A percentile compares a stretch with the other conserved stretches of the same genome.
Evolutionary conservation across 2,329 filamentous ascomycete species (phyloP).

Genomic region (Botrytis squamosa): DNA sequence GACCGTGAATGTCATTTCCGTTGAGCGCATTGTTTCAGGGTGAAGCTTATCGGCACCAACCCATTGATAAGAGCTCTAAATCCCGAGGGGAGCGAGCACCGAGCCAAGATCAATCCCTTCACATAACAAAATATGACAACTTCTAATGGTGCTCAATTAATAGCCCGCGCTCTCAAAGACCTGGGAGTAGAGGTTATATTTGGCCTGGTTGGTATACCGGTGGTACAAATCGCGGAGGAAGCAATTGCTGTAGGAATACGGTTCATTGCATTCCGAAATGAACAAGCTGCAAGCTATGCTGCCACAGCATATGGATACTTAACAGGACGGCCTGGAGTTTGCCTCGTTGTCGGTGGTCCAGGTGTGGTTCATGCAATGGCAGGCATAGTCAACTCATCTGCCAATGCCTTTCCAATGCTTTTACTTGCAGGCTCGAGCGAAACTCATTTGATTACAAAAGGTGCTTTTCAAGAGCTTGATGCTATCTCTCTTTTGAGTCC

Average conservation of each 20-base stretch:
- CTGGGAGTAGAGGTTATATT: constrained; percentile 37
- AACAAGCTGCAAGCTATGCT: constrained; percentile 58
- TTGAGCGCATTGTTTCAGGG: constrained; percentile 12
- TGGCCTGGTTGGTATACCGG: constrained; percentile 38
- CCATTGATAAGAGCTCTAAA: constrained; percentile 3
- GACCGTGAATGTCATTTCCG: constrained; percentile 7
- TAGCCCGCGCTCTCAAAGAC: constrained; percentile 34
- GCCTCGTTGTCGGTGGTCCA: constrained; percentile 58
- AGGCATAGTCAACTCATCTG: constrained; percentile 52
- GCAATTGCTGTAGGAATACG: constrained; percentile 55
- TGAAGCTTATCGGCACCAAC: constrained; percentile 16
- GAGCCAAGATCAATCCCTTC: constrained; percentile 8
- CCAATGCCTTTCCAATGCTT: constrained; percentile 55
- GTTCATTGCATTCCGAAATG: constrained; percentile 58
- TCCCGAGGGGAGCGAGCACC: background rate
- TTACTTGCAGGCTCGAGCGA: constrained; percentile 55
- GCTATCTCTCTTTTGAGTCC: constrained; percentile 52
- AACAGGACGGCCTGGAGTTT: constrained; percentile 55
- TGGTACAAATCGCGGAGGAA: constrained; percentile 57
- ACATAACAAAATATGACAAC: constrained; percentile 2
- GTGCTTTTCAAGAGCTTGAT: constrained; percentile 58
- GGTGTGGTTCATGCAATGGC: constrained; percentile 58
- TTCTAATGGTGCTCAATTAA: constrained; percentile 31
- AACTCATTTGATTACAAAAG: constrained; percentile 51
- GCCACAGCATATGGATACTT: constrained; percentile 59